phyloP scores from a whole-genome alignment of 768 basidiomycete species.

The Kwoniella pini region DNA sequence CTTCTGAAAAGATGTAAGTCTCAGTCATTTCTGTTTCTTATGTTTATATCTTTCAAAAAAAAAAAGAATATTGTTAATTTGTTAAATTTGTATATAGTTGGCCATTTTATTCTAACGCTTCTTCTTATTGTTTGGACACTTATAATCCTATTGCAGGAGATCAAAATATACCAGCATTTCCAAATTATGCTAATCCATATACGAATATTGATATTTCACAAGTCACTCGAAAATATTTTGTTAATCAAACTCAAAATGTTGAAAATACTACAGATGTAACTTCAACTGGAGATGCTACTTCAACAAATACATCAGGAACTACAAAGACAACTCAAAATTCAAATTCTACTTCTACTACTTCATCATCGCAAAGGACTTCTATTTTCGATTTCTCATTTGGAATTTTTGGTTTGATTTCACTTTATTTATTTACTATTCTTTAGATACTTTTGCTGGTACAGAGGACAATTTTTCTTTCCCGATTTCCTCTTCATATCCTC shows the following conservation, averaged over 20 bases:
- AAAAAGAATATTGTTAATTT: background rate
- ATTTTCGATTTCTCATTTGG: background rate
- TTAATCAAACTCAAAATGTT: background rate
- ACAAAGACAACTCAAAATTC: background rate
- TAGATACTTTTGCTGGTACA: background rate
- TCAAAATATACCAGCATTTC: slow-evolving; percentile 38
- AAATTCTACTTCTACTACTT: background rate
- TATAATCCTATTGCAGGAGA: slow-evolving; percentile 29
- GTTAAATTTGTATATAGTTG: slow-evolving; percentile 7
- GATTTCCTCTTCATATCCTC: too few relatives aligned
- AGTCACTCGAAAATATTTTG: slow-evolving; percentile 16
- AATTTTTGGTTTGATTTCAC: background rate
- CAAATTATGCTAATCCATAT: slow-evolving; percentile 25
- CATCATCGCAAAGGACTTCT: background rate
- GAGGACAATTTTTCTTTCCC: too few relatives aligned
- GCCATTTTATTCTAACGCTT: slow-evolving; percentile 24
- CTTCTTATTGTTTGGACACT: slow-evolving; percentile 31
- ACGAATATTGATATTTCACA: slow-evolving; percentile 31
- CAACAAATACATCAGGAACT: background rate
- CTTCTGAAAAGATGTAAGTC: slow-evolving; percentile 41
- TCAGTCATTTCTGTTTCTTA: too few relatives aligned
- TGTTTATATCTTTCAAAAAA: too few relatives aligned
- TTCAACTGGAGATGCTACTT: background rate
- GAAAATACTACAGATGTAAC: background rate
- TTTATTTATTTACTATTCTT: background rate